Base-by-base conservation (phyloP, 495 filamentous ascomycete genomes). In the Neurospora pannonica region DNA sequence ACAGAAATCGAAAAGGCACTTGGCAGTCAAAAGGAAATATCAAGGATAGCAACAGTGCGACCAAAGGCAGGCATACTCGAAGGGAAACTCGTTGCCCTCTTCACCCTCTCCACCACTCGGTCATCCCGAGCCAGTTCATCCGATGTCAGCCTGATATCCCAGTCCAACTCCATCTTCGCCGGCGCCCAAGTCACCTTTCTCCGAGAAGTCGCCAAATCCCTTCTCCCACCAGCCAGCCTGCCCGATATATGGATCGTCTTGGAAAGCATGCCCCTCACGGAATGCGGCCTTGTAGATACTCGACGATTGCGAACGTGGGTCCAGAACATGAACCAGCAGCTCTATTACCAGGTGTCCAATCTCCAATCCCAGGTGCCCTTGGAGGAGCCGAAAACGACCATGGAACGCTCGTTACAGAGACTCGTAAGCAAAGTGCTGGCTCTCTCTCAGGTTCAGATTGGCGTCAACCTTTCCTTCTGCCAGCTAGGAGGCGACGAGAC, bases 11-110 rank as follows among this genome's bases (percentile, higher is more conserved):
- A 83, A 74, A 71, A 75, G 67, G 76, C 78, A 5, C 72, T 83
- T 1, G 75, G 77, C 24, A 39, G 36, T 21, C 77, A 78, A 15
- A 77, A 74, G 10, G 75, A 79, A 28, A 76, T 86, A 19, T 80
- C 78, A 28, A 79, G 79, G 71, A 81, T 85, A 39, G 80, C 81
- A 39, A 79, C 84, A 6, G 77, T 85, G 10, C 82, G 81, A 40
- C 84, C 85, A 31, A 86, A 84, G 74, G 85, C 85, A 9, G 85
- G 85, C 15, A 76, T 83, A 21, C 83, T 87, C 28, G 85, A 87
- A 71, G 84, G 82, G 8, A 82, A 82, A 72, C 77, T 85, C 31
- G 81, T 86, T 31, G 84, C 83, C 24, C 76, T 87, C 13, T 74
- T 85, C 38, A 84, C 84, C 19, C 76, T 87, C 5, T 38, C 79